Evolutionary conservation across 306 rosid genomes (phyloP).

Genomic region (Pueraria montana): DNA sequence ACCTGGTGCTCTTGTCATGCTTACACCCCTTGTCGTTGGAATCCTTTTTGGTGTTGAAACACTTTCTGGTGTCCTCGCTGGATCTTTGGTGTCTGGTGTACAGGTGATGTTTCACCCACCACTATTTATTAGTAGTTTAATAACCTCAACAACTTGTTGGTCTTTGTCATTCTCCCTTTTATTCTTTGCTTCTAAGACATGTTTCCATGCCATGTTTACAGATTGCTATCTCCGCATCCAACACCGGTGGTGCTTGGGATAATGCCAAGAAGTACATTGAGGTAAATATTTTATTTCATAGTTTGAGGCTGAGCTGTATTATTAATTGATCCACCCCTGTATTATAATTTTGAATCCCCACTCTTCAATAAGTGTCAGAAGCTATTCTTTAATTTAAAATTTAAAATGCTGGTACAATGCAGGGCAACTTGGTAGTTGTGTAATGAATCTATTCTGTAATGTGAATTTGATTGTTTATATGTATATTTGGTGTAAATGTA

Average conservation of each 20-base stretch:
- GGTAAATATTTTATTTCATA: slow-evolving; percentile 55
- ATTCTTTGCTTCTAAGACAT: slow-evolving; percentile 21
- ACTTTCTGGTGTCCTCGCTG: slow-evolving; percentile 95
- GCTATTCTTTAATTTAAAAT: neutral
- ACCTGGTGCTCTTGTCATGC: slow-evolving; percentile 98
- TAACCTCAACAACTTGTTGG: neutral
- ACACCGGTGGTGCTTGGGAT: slow-evolving; percentile 99
- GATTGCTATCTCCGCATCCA: slow-evolving; percentile 98
- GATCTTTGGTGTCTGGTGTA: slow-evolving; percentile 92
- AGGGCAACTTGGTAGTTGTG: too few relatives aligned
- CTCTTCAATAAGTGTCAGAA: neutral
- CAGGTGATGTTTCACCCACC: slow-evolving; percentile 63
- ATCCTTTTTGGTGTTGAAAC: slow-evolving; percentile 97
- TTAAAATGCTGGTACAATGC: neutral
- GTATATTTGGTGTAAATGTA: slow-evolving; percentile 1
- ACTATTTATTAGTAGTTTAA: neutral
- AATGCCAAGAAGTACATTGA: slow-evolving; percentile 97
- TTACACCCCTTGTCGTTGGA: slow-evolving; percentile 92
- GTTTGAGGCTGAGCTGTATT: slow-evolving; percentile 8
- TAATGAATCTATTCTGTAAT: too few relatives aligned
- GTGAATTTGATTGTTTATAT: neutral
- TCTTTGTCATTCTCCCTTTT: neutral
- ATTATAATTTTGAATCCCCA: neutral
- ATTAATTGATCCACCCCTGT: neutral
- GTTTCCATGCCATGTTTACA: slow-evolving; percentile 38